Evolutionary conservation across 768 basidiomycete species (phyloP).

Genomic region (Mycena vitilis): DNA sequence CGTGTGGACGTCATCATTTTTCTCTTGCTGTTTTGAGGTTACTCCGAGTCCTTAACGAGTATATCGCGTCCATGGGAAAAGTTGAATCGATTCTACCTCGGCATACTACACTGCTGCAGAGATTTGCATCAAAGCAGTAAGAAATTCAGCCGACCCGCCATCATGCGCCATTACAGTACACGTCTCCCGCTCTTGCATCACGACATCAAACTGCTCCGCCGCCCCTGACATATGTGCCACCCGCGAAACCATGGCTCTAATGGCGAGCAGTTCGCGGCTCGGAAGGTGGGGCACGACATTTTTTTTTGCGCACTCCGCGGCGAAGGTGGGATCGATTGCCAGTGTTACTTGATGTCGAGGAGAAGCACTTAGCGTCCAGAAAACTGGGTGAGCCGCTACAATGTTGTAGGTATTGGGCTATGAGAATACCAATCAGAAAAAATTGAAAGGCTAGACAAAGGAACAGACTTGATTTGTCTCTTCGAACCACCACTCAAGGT

Average conservation of each 20-base stretch:
- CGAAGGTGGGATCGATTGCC: slow-evolving; percentile 6
- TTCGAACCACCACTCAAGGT: slow-evolving; percentile 15
- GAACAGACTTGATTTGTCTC: slow-evolving; percentile 12
- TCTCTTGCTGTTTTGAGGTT: no score
- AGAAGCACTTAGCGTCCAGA: slow-evolving; percentile 4
- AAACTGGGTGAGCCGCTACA: slow-evolving; percentile 7
- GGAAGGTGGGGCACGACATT: neutral
- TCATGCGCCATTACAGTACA: slow-evolving; percentile 14
- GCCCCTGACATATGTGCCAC: slow-evolving; percentile 14
- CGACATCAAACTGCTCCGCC: slow-evolving; percentile 16
- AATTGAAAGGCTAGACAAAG: neutral
- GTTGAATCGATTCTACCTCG: no score
- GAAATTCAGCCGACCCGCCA: slow-evolving; percentile 11
- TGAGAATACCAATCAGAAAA: neutral
- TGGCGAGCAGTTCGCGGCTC: slow-evolving; percentile 11
- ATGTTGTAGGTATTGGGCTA: slow-evolving; percentile 22
- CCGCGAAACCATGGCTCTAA: slow-evolving; percentile 14
- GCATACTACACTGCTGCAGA: no score
- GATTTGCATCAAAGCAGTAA: neutral
- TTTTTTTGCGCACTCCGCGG: slow-evolving; percentile 1
- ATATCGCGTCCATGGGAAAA: no score
- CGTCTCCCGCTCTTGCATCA: slow-evolving; percentile 5
- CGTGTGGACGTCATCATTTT: no score
- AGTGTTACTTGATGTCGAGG: slow-evolving; percentile 6
- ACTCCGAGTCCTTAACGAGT: no score